A percentile compares a stretch with the other conserved stretches of the same genome.
phyloP scores from a whole-genome alignment of 1,139 yeast genomes.

The Suhomyces guaymorum region DNA sequence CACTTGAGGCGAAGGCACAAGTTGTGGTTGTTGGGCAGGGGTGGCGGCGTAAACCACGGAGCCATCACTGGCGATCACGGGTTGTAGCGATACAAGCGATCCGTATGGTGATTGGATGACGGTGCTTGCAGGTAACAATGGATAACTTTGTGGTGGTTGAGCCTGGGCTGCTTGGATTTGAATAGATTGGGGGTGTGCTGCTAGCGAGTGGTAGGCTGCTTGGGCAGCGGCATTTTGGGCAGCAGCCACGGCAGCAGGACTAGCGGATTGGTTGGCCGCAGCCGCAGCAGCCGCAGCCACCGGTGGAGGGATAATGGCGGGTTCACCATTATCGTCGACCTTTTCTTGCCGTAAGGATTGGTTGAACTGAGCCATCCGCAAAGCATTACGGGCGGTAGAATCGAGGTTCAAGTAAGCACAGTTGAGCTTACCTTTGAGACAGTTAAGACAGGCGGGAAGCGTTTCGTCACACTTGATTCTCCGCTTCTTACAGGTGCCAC shows the following conservation, averaged over 20 bases:
- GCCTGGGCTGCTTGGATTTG: too few relatives aligned
- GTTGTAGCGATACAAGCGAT: conserved; percentile 38
- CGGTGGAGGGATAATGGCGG: conserved; percentile 9
- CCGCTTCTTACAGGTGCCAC: conserved; percentile 67
- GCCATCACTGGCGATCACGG: conserved; percentile 24
- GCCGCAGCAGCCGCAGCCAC: conserved; percentile 5
- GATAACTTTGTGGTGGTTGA: conserved; percentile 14
- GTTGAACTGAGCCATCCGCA: conserved; percentile 53
- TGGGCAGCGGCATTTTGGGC: too few relatives aligned
- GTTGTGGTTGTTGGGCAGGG: conserved; percentile 11
- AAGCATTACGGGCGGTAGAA: conserved; percentile 50
- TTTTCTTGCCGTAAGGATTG: conserved; percentile 41
- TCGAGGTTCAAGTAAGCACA: conserved; percentile 57
- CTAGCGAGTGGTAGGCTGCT: conserved; percentile 4
- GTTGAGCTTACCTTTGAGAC: conserved; percentile 56
- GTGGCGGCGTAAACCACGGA: conserved; percentile 20
- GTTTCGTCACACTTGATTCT: conserved; percentile 70
- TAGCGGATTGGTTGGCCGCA: too few relatives aligned
- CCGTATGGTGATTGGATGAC: conserved; percentile 39
- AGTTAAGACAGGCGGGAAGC: conserved; percentile 61
- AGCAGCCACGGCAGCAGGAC: too few relatives aligned
- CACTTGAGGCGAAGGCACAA: too few relatives aligned
- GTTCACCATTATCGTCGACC: conserved; percentile 16
- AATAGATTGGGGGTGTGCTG: conserved; percentile 8
- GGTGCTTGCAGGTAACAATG: conserved; percentile 17